Evolutionary conservation across 2,329 filamentous ascomycete genomes (phyloP), one percentile per base, ranked within the genome.

Genomic region (Trichoderma sp.): DNA sequence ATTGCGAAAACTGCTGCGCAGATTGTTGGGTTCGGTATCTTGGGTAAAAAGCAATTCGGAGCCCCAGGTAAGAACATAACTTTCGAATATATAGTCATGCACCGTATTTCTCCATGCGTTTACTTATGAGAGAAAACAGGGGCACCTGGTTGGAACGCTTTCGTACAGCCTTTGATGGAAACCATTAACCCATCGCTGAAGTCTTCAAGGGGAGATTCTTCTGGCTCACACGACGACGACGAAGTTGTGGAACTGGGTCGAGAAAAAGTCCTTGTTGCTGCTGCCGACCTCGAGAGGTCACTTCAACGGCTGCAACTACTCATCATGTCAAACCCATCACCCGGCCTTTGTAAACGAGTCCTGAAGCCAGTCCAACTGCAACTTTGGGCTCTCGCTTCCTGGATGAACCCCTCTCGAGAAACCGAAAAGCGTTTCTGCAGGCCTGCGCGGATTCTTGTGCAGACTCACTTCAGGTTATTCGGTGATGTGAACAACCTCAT

Each of bases 291-390:
- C 5, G 81, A 83, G 21, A 78, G 78, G 39, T 86, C 88, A 1
- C 77, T 93, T 3, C 83, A 81, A 36, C 85, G 90, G 18, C 79
- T 93, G 1, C 84, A 83, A 43, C 83, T 85, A 0, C 80, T 93
- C 1, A 78, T 90, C 1, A 82, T 87, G 24, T 91, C 90, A 0
- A 91, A 91, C 76, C 90, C 90, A 0, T 91, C 92, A 70, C 88
- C 90, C 0, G 90, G 90, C 0, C 80, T 93, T 11, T 87, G 89
- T 58, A 89, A 86, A 74, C 84, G 91, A 65, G 81, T 93, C 0
- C 79, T 93, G 3, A 82, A 83, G 3, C 88, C 88, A 0, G 77
- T 92, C 2, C 75, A 92, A 3, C 79, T 89, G 5, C 86, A 90
- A 1, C 81, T 93, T 0, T 93, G 91, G 91, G 83, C 86, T 1